Percentiles rank a stretch among this genome's conserved stretches.
phyloP scores from a whole-genome alignment of 1,284 basidiomycete species.

The Somion occarium region DNA sequence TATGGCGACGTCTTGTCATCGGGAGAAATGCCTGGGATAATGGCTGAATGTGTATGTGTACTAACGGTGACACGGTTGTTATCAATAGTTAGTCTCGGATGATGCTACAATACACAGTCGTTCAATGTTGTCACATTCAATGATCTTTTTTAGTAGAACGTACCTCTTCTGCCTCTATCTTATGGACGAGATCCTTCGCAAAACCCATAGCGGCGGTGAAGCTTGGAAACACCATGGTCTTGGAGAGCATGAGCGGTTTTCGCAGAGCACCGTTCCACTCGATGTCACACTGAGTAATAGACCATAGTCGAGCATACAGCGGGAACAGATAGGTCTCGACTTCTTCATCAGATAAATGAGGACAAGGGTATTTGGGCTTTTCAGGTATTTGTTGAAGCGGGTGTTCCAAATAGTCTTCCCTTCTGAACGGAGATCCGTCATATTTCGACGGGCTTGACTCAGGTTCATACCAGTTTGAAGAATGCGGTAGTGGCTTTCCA shows the following conservation, averaged over 20 bases:
- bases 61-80: slow-evolving; percentile 11
- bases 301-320: slow-evolving; percentile 32
- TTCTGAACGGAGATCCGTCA: background rate
- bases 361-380: slow-evolving; percentile 19
- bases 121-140: no score
- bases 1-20: slow-evolving; percentile 8
- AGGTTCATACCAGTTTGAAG: background rate
- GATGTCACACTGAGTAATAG: slow-evolving; percentile 10
- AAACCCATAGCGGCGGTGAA: slow-evolving; percentile 24
- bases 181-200: slow-evolving; percentile 20
- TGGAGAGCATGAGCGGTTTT: slow-evolving; percentile 16
- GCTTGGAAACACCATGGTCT: slow-evolving; percentile 24
- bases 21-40: slow-evolving; percentile 13
- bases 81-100: background rate
- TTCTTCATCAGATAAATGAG: slow-evolving; percentile 22
- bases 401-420: background rate
- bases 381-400: slow-evolving; percentile 13
- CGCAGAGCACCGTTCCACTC: slow-evolving; percentile 14
- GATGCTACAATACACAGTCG: no score
- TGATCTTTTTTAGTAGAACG: no score
- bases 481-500: background rate
- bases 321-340: slow-evolving; percentile 27
- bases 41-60: slow-evolving; percentile 33
- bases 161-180: slow-evolving; percentile 29
- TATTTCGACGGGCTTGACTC: background rate